Evolutionary conservation across 129 eudicot genomes (phyloP).

Genomic region (Escallonia herrerae): DNA sequence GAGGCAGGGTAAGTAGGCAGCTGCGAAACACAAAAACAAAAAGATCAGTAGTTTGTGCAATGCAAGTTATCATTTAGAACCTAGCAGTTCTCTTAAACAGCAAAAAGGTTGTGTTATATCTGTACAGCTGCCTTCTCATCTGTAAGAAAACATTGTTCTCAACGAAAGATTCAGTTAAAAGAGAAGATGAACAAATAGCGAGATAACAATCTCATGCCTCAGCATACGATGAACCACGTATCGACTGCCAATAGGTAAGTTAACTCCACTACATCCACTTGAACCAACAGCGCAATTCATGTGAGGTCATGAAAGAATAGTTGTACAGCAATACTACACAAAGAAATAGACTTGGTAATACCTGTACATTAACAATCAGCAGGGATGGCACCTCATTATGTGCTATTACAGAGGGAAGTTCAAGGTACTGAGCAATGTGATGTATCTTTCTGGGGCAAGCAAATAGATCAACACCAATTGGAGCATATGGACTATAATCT

Average conservation of each 20-base stretch:
- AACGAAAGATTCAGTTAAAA: neutral
- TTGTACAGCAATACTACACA: neutral
- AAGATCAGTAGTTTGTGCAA: neutral
- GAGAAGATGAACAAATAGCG: neutral
- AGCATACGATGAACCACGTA: neutral
- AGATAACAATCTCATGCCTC: neutral
- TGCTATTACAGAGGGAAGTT: slow-evolving; percentile 46
- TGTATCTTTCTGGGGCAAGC: slow-evolving; percentile 57
- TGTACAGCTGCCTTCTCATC: neutral
- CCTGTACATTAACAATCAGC: slow-evolving; percentile 83
- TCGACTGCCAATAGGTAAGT: no score
- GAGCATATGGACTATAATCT: slow-evolving; percentile 53
- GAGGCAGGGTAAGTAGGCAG: slow-evolving; percentile 76
- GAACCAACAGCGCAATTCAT: neutral
- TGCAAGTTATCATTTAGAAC: neutral
- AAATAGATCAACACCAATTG: slow-evolving; percentile 72
- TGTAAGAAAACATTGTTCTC: neutral
- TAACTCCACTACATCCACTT: no score
- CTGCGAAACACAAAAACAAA: slow-evolving; percentile 26
- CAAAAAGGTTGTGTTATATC: neutral
- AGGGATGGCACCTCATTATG: slow-evolving; percentile 52
- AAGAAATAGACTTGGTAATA: slow-evolving; percentile 5
- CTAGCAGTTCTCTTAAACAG: neutral
- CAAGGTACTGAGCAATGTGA: slow-evolving; percentile 72
- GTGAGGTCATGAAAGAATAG: neutral